Conservation (phyloP, 2,329 filamentous ascomycete genomes). For the Pseudocercospora fuligena region DNA sequence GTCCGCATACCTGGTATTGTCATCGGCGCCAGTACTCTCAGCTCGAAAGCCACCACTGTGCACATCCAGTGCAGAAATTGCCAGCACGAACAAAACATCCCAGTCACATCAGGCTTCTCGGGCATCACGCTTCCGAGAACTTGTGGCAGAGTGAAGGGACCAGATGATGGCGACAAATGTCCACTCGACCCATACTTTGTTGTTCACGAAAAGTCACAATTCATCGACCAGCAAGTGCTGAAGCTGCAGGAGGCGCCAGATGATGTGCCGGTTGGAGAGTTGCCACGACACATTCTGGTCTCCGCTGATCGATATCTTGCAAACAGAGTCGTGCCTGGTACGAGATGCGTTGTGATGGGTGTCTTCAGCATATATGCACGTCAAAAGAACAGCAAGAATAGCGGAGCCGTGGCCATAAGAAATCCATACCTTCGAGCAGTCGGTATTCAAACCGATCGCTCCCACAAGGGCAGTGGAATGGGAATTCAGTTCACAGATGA, state of each 20-base stretch:
- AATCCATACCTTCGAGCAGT: constrained; percentile 94
- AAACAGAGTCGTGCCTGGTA: constrained; percentile 93
- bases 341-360: constrained; percentile 91
- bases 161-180: constrained; percentile 72
- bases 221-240: constrained; percentile 97
- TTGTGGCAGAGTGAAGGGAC: constrained; percentile 64
- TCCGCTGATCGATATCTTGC: constrained; percentile 96
- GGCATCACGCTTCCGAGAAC: constrained; percentile 82
- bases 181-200: constrained; percentile 96
- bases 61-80: constrained; percentile 90
- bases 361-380: constrained; percentile 98
- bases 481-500: constrained; percentile 86
- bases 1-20: constrained; percentile 97
- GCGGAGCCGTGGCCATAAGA: constrained; percentile 86
- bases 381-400: constrained; percentile 77
- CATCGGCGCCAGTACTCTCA: constrained; percentile 94
- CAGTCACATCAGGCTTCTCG: constrained; percentile 82
- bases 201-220: constrained; percentile 88
- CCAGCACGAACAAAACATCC: constrained; percentile 70
- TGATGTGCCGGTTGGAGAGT: constrained; percentile 93
- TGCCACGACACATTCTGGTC: constrained; percentile 91
- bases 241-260: constrained; percentile 98
- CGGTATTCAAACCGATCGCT: constrained; percentile 87
- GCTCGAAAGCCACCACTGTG: constrained; percentile 88
- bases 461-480: constrained; percentile 75